phyloP scores from a whole-genome alignment of 2,329 filamentous ascomycete genomes.

The Colletotrichum musicola region DNA sequence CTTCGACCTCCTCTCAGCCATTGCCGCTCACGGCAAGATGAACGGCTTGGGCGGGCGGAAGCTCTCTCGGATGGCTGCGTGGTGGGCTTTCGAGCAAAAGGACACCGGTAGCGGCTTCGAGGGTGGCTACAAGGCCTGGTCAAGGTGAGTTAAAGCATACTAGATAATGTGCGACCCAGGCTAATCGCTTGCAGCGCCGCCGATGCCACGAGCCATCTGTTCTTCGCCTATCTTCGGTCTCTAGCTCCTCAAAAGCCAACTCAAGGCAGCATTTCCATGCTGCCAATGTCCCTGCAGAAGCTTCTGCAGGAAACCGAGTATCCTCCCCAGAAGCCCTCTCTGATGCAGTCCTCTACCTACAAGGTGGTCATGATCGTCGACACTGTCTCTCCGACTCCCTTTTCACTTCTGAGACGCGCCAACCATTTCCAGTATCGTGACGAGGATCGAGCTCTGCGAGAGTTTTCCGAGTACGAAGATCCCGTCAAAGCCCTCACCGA shows the following conservation, averaged over 20 bases:
- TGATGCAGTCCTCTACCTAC: conserved; percentile 84
- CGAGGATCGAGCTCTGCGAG: conserved; percentile 84
- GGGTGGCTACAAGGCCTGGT: conserved; percentile 91
- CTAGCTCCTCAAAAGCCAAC: conserved; percentile 83
- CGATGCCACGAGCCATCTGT: conserved; percentile 95
- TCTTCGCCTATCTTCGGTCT: conserved; percentile 96
- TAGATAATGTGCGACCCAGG: conserved; percentile 1
- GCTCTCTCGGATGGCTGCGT: conserved; percentile 93
- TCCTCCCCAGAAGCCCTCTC: conserved; percentile 81
- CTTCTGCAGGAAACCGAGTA: conserved; percentile 94
- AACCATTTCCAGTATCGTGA: conserved; percentile 97
- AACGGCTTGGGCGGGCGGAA: conserved; percentile 96
- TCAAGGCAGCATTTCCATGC: conserved; percentile 82
- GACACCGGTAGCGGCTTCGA: conserved; percentile 94
- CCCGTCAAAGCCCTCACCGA: conserved; percentile 90
- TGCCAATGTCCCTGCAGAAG: conserved; percentile 92
- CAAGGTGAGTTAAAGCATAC: conserved; percentile 67
- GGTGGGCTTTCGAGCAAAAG: conserved; percentile 97
- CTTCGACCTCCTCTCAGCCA: conserved; percentile 91
- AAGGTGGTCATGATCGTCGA: conserved; percentile 98
- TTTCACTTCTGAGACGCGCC: conserved; percentile 87
- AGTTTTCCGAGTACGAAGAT: conserved; percentile 90
- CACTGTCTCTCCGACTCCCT: conserved; percentile 92
- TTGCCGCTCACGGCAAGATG: conserved; percentile 91
- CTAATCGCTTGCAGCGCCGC: conserved; percentile 75